A percentile compares a stretch with the other conserved stretches of the same genome.
Evolutionary conservation across 805 yeast species (phyloP).

Genomic region (Saturnispora saitoi): DNA sequence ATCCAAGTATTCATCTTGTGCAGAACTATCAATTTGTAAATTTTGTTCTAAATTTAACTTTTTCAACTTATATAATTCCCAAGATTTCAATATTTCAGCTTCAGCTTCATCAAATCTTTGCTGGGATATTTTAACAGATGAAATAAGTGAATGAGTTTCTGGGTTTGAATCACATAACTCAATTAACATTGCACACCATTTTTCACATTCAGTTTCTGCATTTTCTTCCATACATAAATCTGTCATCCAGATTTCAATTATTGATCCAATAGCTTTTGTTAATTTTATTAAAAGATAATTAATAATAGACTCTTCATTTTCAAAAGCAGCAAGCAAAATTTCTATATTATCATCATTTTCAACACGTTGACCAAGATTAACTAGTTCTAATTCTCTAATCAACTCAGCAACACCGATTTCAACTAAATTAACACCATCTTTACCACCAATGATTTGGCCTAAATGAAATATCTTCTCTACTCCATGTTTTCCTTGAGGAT

Average conservation of each 20-base stretch:
- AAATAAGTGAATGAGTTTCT: conserved; percentile 73
- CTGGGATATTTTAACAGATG: conserved; percentile 86
- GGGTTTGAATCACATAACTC: conserved; percentile 53
- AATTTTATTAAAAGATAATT: conserved; percentile 46
- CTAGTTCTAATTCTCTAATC: conserved; percentile 28
- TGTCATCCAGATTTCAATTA: conserved; percentile 96
- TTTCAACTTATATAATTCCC: conserved; percentile 56
- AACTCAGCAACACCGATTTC: conserved; percentile 54
- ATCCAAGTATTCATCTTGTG: conserved; percentile 45
- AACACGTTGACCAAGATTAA: conserved; percentile 5
- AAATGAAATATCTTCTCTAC: conserved; percentile 80
- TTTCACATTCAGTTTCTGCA: conserved; percentile 77
- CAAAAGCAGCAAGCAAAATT: conserved; percentile 24
- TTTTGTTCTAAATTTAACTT: conserved; percentile 38
- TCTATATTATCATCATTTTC: conserved; percentile 17
- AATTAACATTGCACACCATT: conserved; percentile 56
- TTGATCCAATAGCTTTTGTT: conserved; percentile 70
- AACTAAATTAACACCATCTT: conserved; percentile 55
- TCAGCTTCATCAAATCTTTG: conserved; percentile 65
- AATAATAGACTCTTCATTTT: conserved; percentile 21
- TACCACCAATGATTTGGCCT: conserved; percentile 86
- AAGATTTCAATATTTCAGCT: conserved; percentile 55
- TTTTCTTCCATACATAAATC: conserved; percentile 90
- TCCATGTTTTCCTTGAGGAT: conserved; percentile 55
- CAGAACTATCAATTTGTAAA: conserved; percentile 25